Base-by-base conservation (phyloP, 2,329 filamentous ascomycete genomes). In the Chrysosporium keratinophilum region DNA sequence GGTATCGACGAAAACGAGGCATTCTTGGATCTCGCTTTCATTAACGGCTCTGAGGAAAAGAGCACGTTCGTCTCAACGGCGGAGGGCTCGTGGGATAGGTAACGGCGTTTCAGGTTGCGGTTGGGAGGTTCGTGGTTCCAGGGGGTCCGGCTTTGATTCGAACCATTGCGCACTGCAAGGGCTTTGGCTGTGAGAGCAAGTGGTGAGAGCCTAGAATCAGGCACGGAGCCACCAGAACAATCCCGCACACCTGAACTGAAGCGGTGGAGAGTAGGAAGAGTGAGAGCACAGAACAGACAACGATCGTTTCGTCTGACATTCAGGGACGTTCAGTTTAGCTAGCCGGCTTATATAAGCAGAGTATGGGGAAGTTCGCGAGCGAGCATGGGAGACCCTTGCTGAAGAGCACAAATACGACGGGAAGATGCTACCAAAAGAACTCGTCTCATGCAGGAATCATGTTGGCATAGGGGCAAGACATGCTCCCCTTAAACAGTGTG, bases 1-100 rank as follows among this genome's bases (percentile, higher is more conserved):
- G 70, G 60, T 76, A 77, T 59, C 74, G 71, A 51, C 74, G 74
- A 56, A 74, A 61, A 52, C 73, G 73, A 61, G 75, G 65, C 74
- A 77, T 76, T 54, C 51, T 28, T 64, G 62, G 52, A 37, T 43
- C 28, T 19, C 23, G 44, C 50, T 39, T 39, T 20, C n/a, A 4
- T 3, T 28, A 37, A 37, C 11, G 35, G 35, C 35, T 37, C n/a
- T 12, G 44, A 34, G n/a, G 15, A 28, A 28, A 28, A 28, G 23
- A 47, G 10, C 33, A 28, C n/a, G 23, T 37, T 37, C 35, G 35
- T 37, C 35, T 37, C 35, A 37, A 37, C 10, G n/a, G 35, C n/a
- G n/a, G 35, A 37, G n/a, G 10, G 40, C 12, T 42, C 40, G 19
- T 12, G n/a, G 9, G 17, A 10, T 10, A 20, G 15, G 19, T 17